Base-by-base conservation (phyloP, 257 asterid species). In the Leptodermis oblonga region DNA sequence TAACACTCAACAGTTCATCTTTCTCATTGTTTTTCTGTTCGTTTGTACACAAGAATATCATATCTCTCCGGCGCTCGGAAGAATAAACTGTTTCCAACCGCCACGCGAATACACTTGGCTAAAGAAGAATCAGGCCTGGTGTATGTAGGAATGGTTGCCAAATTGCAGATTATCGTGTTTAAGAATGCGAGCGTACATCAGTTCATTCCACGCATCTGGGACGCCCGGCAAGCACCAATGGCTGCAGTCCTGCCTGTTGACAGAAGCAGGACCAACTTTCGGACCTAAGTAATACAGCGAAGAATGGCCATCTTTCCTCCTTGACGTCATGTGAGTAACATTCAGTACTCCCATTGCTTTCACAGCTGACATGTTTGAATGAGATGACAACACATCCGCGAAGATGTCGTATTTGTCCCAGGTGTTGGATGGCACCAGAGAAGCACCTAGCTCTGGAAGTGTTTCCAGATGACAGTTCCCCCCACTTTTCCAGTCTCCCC, bases 171-270 rank as follows among this genome's bases (percentile, higher is more conserved):
- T 68, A 17, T 79, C 82, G 0, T 75, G 90, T 79, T 82, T 90
- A 73, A 92, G 71, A 56, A 92, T 58, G 25, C 88, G 75, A 22
- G 92, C 86, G 23, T 86, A 92, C 72, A 92, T 84, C 28, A 92
- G 79, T 76, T 91, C 96, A 65, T 91, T 91, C 97, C 97, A 91
- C 36, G 95, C 56, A 71, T 91, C 97, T 1, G 96, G 98, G 7
- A 92, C 88, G 3, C 98, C 98, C 0, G 98, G 98, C 28, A 92
- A 78, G 46, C 97, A 92, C 98, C 98, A 92, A 68, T 92, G 98
- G 82, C 98, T 92, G 84, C 98, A 92, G 73, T 92, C 98, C 74
- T 92, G 97, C 79, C 88, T 72, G 68, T 75, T 88, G 55, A 81
- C 46, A 42, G 96, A 81, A 0, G 90, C 92, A 8, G 83, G 90